Base-by-base conservation (phyloP, 2,329 filamentous ascomycete species). In the Tolypocladium sp. region DNA sequence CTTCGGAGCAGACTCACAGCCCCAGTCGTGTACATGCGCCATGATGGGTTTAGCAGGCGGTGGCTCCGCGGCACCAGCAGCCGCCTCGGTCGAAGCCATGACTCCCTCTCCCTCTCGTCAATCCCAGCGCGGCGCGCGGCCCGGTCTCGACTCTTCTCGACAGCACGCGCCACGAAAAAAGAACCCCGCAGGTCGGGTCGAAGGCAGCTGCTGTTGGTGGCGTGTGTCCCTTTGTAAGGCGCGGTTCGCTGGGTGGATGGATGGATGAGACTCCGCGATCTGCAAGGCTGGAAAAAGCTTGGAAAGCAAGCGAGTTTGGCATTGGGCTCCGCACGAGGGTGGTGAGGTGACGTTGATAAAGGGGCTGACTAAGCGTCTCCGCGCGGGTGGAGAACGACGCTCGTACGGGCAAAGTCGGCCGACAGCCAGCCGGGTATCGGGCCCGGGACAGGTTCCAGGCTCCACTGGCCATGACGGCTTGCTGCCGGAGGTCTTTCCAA, bases 1-100 rank as follows among this genome's bases (percentile, higher is more conserved):
- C 42, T 54, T 46, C 40, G 56, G 40, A 27, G 38, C 37, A 57
- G 33, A 78, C 79, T 68, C 76, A 82, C 80, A 77, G 62, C 79
- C 80, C 78, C 79, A 82, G 59, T 71, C 76, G 40, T 75, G 70
- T 2, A 82, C 64, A 35, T 65, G 66, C 55, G 70, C 70, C 59
- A 70, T 61, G 15, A 73, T 57, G 4, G 74, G 69, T 59, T 69
- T 73, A 30, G 71, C 57, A 9, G 71, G 66, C 38, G 68, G 66
- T 8, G 38, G 49, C 49, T n/a, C 49, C 22, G 44, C 41, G 3
- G 44, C 44, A 30, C 22, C 44, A 8, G 44, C 49, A 33, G 49
- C 49, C 30, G 33, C 49, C 20, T 53, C 49, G 4, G 30, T 13
- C 30, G 49, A 22, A 15, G 30, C 49, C 49, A 53, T 53, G 10